Percentiles rank a stretch among this genome's conserved stretches.
These are phyloP conservation scores for Backusella luteola DNA, from an alignment of 192 early-diverging fungal genomes.

Conservation along the genomic window DNA sequence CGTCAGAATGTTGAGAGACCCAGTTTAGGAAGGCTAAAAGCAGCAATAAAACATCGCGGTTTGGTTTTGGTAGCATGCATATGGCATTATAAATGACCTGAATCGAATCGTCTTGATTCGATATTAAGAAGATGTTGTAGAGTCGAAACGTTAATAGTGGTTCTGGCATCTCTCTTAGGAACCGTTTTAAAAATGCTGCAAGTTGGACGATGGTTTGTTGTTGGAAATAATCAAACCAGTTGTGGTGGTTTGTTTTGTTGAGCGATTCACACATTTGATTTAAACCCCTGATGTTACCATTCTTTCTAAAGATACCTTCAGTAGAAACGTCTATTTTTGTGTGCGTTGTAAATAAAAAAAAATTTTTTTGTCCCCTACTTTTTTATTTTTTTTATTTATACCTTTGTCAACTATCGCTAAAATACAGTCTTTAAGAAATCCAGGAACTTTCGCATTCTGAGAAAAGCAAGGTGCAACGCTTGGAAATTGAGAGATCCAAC, in stretches of 20 bases:
- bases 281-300: conserved; percentile 25
- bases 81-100: conserved; percentile 14
- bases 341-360: neutral
- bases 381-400: neutral
- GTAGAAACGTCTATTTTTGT: conserved; percentile 34
- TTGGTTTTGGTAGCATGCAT: conserved; percentile 26
- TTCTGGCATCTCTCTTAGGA: conserved; percentile 17
- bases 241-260: neutral
- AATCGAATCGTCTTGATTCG: neutral
- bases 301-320: conserved; percentile 29
- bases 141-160: conserved; percentile 16
- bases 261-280: conserved; percentile 14
- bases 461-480: neutral
- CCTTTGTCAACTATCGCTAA: conserved; percentile 8
- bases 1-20: conserved; percentile 10
- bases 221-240: neutral
- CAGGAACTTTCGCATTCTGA: neutral
- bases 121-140: conserved; percentile 17
- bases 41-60: conserved; percentile 17
- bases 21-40: conserved; percentile 18
- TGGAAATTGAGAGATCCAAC: neutral
- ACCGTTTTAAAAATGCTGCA: conserved; percentile 21
- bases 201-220: conserved; percentile 33
- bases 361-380: neutral
- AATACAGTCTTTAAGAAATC: conserved; percentile 10